Base-by-base conservation (phyloP, 2,329 filamentous ascomycete species). In the Pestalotiopsis sp. region DNA sequence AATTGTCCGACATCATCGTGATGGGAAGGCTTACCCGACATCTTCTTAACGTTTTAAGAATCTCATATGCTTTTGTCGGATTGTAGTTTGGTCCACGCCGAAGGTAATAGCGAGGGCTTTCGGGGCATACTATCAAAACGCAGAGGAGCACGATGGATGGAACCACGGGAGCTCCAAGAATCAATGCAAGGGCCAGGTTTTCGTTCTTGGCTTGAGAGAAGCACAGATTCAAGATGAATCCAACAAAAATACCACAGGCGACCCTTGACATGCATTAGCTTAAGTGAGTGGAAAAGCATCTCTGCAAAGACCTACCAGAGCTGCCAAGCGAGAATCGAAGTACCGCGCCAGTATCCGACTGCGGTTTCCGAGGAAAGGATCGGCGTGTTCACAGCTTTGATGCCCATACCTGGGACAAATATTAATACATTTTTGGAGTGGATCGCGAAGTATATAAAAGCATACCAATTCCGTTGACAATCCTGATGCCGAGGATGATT, bases 331-430 rank as follows among this genome's bases (percentile, higher is more conserved):
- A 85, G 76, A 17, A 85, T 82, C 1, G 81, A 81, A 13, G 82
- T 83, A 1, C 83, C 84, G 72, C 83, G 77, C 83, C 83, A 85
- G 69, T 81, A 84, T 0, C 82, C 81, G 14, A 84, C 78, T 0
- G 83, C 81, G 0, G 82, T 84, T 72, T 85, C 84, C 7, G 81
- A 82, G 2, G 83, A 83, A 2, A 85, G 76, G 17, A 85, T 83
- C 0, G 83, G 81, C 0, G 83, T 82, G 49, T 82, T 85, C 45
- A 85, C 82, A 0, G 84, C 83, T 69, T 85, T 85, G 31, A 85
- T 78, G 0, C 83, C 83, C 83, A 85, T 85, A 1, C 81, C 83
- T 79, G 60, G 2, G 2, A n/a, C 27, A 36, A 67, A 2, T 36
- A 63, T 20, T 17, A 36, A 12, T 58, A 2, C 17, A 3, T 20